phyloP scores from a whole-genome alignment of 495 filamentous ascomycete species.

The Penicillium pancosmium region DNA sequence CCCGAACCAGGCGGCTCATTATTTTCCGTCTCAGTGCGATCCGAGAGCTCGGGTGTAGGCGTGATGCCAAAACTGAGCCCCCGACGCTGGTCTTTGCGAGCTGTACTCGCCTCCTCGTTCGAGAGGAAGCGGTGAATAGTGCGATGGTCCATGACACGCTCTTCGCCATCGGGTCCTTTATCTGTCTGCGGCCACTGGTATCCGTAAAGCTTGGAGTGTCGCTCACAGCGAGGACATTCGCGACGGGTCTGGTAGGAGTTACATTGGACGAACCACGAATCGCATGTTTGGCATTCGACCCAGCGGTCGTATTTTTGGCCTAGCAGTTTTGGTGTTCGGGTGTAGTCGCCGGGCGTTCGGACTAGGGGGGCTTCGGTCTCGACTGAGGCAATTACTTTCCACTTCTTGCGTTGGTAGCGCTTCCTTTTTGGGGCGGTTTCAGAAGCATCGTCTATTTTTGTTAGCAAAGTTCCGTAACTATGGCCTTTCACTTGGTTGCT shows the following conservation, averaged over 20 bases:
- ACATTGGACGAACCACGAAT: constrained; percentile 76
- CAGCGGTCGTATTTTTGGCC: constrained; percentile 74
- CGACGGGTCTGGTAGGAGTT: constrained; percentile 84
- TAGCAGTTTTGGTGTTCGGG: constrained; percentile 71
- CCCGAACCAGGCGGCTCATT: constrained; percentile 27
- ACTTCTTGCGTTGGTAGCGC: constrained; percentile 31
- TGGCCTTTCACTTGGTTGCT: constrained; percentile 16
- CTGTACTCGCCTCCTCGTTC: constrained; percentile 60
- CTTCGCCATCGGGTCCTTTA: constrained; percentile 76
- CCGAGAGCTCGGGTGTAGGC: constrained; percentile 43
- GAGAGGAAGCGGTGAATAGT: constrained; percentile 70
- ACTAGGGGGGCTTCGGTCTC: constrained; percentile 43
- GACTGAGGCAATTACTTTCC: constrained; percentile 43
- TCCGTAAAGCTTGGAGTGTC: constrained; percentile 94
- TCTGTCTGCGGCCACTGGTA: constrained; percentile 96
- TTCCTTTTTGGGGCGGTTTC: constrained; percentile 19
- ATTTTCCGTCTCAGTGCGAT: constrained; percentile 41
- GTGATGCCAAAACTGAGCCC: constrained; percentile 43
- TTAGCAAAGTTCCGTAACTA: constrained; percentile 21
- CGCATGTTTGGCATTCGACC: constrained; percentile 85
- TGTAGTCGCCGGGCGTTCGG: constrained; percentile 75
- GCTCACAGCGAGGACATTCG: constrained; percentile 88
- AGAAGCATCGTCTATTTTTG: constrained; percentile 29
- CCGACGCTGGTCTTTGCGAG: constrained; percentile 42
- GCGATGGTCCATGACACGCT: constrained; percentile 73